Conservation (phyloP, 2,329 filamentous ascomycete genomes). For the Ophiostoma sp. region DNA sequence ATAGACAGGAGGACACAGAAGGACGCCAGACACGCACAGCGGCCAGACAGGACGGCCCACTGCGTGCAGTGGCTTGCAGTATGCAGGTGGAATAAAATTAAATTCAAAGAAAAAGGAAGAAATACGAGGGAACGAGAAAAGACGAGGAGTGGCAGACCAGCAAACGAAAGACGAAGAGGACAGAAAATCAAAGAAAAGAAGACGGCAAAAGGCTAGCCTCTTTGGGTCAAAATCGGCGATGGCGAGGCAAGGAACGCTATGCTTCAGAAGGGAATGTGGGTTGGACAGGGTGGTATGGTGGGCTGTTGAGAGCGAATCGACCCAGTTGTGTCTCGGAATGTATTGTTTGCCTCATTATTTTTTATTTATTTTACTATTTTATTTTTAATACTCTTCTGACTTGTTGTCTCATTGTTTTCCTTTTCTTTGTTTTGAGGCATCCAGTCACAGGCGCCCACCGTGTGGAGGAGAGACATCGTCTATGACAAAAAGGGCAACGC, state of each 20-base stretch:
- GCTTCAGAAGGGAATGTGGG: neutral
- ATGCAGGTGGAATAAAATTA: conserved; percentile 14
- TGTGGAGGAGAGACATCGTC: conserved; percentile 15
- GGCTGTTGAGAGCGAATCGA: neutral
- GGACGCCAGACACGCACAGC: neutral
- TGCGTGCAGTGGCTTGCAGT: neutral
- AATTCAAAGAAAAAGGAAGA: conserved; percentile 11
- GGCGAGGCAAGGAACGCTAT: conserved; percentile 15
- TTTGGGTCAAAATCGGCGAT: conserved; percentile 20
- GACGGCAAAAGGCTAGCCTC: neutral
- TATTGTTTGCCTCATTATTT: neutral
- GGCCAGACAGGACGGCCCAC: neutral
- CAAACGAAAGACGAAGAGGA: neutral
- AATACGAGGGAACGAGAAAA: conserved; percentile 7
- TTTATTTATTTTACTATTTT: neutral
- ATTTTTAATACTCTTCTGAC: neutral
- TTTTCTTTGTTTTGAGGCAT: conserved; percentile 19
- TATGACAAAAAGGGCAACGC: conserved; percentile 17
- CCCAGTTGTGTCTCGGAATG: conserved; percentile 5
- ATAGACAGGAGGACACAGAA: neutral
- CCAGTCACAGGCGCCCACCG: conserved; percentile 21
- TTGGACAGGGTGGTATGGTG: conserved; percentile 2
- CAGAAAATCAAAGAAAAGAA: neutral
- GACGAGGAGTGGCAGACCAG: neutral
- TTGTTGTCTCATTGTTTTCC: neutral